Conservation (phyloP, 1,139 yeast genomes). For the Geotrichum europaeum region DNA sequence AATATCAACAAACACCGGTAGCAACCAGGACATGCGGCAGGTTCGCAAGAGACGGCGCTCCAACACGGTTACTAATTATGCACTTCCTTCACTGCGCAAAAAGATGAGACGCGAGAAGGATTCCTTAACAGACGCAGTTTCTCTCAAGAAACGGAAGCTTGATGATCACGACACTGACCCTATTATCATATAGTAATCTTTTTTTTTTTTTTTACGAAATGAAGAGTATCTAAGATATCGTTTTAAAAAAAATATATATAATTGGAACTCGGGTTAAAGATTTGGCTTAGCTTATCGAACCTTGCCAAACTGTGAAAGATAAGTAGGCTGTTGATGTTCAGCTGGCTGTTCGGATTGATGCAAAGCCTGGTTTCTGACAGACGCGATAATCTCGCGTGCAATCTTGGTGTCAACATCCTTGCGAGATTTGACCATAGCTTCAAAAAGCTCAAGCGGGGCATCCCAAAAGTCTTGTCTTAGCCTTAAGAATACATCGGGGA, state of each 20-base stretch:
- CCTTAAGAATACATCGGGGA: slow-evolving; percentile 53
- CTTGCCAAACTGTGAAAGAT: slow-evolving; percentile 23
- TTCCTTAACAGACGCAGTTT: background rate
- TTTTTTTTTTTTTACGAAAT: background rate
- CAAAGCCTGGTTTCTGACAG: slow-evolving; percentile 32
- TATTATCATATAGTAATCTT: background rate
- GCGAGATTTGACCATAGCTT: slow-evolving; percentile 35
- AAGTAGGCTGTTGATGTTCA: slow-evolving; percentile 24
- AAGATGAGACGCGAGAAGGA: slow-evolving; percentile 67
- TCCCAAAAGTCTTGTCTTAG: slow-evolving; percentile 65
- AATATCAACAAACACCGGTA: slow-evolving; percentile 14
- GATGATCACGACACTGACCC: background rate
- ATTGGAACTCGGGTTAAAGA: background rate
- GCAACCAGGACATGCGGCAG: background rate
- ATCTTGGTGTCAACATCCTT: slow-evolving; percentile 35
- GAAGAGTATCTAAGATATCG: background rate
- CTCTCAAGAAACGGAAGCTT: background rate
- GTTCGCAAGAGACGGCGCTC: slow-evolving; percentile 38
- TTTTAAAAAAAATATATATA: background rate
- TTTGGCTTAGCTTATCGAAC: background rate
- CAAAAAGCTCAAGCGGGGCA: slow-evolving; percentile 39
- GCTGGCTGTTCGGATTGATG: slow-evolving; percentile 24
- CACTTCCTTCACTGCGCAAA: slow-evolving; percentile 58
- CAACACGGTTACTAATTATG: slow-evolving; percentile 50
- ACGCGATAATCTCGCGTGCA: slow-evolving; percentile 32